Conservation (phyloP, 2,329 filamentous ascomycete species). For the Aspergillus neotritici region DNA sequence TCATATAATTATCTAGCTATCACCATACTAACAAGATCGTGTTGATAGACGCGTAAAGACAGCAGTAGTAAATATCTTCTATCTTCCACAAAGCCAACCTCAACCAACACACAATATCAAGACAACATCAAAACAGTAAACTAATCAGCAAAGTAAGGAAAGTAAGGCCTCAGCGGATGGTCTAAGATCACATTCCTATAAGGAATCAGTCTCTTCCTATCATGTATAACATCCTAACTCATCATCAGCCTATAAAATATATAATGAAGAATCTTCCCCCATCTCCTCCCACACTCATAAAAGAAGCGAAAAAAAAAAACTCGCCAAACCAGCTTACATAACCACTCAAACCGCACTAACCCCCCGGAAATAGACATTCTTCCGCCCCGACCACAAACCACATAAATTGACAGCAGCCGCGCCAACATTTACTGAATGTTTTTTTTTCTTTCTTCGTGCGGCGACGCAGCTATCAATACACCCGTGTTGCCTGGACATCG, state of each 20-base stretch:
- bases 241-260: slow-evolving; percentile 37
- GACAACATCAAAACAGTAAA: slow-evolving; percentile 5
- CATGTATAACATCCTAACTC: slow-evolving; percentile 38
- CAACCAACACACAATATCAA: not conserved
- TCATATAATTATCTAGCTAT: too few species aligned
- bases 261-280: slow-evolving; percentile 17
- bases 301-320: slow-evolving; percentile 2
- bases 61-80: too few species aligned
- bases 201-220: slow-evolving; percentile 47
- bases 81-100: not conserved
- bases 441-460: slow-evolving; percentile 67
- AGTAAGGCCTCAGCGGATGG: slow-evolving; percentile 38
- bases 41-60: too few species aligned
- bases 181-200: slow-evolving; percentile 38
- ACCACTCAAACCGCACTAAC: not conserved
- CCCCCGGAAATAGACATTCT: slow-evolving; percentile 10
- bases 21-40: too few species aligned
- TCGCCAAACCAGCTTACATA: slow-evolving; percentile 12
- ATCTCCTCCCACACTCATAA: not conserved
- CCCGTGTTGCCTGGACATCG: slow-evolving; percentile 74
- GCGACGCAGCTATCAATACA: slow-evolving; percentile 66
- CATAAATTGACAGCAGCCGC: slow-evolving; percentile 20
- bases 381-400: slow-evolving; percentile 12
- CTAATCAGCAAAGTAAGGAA: slow-evolving; percentile 7
- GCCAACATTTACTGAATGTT: slow-evolving; percentile 17